Conservation (phyloP, 495 filamentous ascomycete species). For the Aspergillus bertholletiae region DNA sequence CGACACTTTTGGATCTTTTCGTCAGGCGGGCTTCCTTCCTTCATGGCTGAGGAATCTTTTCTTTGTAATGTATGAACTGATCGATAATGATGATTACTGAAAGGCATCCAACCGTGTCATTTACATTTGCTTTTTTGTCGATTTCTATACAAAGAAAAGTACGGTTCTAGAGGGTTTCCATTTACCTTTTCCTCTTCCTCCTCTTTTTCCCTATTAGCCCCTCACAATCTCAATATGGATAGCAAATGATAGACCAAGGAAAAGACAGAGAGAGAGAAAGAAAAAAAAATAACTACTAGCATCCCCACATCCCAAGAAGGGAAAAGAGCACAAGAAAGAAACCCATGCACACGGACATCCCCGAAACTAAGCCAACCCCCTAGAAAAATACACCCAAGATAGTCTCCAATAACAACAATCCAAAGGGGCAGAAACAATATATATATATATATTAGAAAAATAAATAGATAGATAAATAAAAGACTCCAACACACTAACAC, state of each 20-base stretch:
- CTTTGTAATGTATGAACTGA: conserved; percentile 39
- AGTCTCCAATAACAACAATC: no score
- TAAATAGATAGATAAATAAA: no score
- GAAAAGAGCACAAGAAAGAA: no score
- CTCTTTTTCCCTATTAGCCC: neutral
- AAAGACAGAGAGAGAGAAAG: neutral
- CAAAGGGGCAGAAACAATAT: no score
- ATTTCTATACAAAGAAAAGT: conserved; percentile 30
- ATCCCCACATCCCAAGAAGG: no score
- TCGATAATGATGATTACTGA: conserved; percentile 44
- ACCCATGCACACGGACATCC: no score
- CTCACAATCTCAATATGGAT: no score
- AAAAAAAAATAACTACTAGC: neutral
- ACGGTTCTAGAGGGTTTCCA: conserved; percentile 28
- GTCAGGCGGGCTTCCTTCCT: conserved; percentile 32
- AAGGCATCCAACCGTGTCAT: conserved; percentile 36
- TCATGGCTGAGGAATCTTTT: conserved; percentile 32
- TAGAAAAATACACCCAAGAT: no score
- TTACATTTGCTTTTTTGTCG: conserved; percentile 31
- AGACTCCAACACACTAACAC: no score
- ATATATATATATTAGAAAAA: no score
- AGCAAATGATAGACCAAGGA: no score
- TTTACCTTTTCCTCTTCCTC: neutral
- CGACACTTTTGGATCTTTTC: conserved; percentile 27
- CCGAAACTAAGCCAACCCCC: no score